These are phyloP conservation scores for Sugiyamaella marilandica DNA, from an alignment of 805 yeast species.

Conservation along the genomic window DNA sequence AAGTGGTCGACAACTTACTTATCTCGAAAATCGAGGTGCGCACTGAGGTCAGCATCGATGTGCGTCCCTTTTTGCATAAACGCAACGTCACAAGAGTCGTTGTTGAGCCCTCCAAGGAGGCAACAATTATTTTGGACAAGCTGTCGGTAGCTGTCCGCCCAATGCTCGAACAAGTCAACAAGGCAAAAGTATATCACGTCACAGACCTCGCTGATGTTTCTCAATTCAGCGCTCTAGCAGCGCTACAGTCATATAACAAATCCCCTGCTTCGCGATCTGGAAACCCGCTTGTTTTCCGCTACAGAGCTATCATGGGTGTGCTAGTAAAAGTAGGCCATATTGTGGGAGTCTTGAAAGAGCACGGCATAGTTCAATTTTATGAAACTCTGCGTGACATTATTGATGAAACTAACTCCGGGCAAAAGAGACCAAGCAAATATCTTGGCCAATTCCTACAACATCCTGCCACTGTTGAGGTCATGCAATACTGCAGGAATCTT, in stretches of 20 bases:
- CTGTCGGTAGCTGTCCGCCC: slow-evolving; percentile 64
- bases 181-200: slow-evolving; percentile 56
- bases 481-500: slow-evolving; percentile 42
- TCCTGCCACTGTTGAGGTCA: slow-evolving; percentile 42
- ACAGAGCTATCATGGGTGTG: slow-evolving; percentile 42
- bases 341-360: slow-evolving; percentile 50
- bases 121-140: slow-evolving; percentile 48
- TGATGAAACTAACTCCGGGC: slow-evolving; percentile 19
- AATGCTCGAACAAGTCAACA: slow-evolving; percentile 56
- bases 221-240: slow-evolving; percentile 65
- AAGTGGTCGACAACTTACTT: slow-evolving; percentile 63
- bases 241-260: slow-evolving; percentile 44
- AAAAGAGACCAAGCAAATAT: slow-evolving; percentile 43
- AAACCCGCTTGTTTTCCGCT: slow-evolving; percentile 21
- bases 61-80: slow-evolving; percentile 67
- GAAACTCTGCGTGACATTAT: slow-evolving; percentile 53
- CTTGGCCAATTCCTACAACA: slow-evolving; percentile 59
- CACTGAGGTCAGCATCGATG: slow-evolving; percentile 79
- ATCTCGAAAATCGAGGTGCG: slow-evolving; percentile 81
- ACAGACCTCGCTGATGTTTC: slow-evolving; percentile 65
- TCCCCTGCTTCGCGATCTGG: slow-evolving; percentile 22
- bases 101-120: slow-evolving; percentile 51
- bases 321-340: slow-evolving; percentile 64
- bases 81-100: slow-evolving; percentile 57
- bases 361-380: slow-evolving; percentile 77